Conservation (phyloP, 1,284 basidiomycete species). For the Ceraceosorus guamensis region DNA sequence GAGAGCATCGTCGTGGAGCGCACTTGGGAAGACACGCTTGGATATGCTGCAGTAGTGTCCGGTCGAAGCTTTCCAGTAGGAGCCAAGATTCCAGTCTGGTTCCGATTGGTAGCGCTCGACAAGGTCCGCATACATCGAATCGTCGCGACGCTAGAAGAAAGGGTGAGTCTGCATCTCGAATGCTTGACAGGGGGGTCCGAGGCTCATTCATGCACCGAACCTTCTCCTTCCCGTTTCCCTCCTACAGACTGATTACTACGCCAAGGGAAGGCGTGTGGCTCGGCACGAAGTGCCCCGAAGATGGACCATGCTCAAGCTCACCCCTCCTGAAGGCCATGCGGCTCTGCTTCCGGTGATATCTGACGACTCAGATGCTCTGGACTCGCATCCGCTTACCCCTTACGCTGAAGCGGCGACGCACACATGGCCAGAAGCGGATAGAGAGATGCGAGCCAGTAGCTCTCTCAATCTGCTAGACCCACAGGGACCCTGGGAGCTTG, state of each 20-base stretch:
- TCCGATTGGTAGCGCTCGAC: constrained; percentile 73
- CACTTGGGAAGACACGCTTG: constrained; percentile 84
- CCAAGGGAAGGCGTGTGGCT: constrained; percentile 55
- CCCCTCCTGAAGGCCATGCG: constrained; percentile 54
- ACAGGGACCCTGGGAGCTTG: constrained; percentile 56
- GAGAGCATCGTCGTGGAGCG: constrained; percentile 79
- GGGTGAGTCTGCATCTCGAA: constrained; percentile 15
- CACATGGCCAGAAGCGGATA: constrained; percentile 10
- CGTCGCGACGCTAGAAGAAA: constrained; percentile 64
- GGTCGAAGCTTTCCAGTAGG: constrained; percentile 63
- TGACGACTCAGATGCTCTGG: constrained; percentile 50
- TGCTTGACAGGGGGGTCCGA: background rate
- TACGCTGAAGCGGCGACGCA: constrained; percentile 27
- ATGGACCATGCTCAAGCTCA: constrained; percentile 62
- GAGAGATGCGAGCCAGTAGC: constrained; percentile 39
- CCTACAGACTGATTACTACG: constrained; percentile 55
- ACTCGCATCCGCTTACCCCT: constrained; percentile 51
- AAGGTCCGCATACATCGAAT: constrained; percentile 79
- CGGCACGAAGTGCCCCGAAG: constrained; percentile 67
- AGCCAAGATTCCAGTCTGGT: constrained; percentile 68
- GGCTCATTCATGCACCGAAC: background rate
- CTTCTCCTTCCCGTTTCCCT: background rate
- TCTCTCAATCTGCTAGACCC: constrained; percentile 53
- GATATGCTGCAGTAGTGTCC: constrained; percentile 69
- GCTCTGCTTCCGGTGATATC: constrained; percentile 65